Evolutionary conservation across 805 yeast species (phyloP).

Genomic region (Starmera pachycereana): DNA sequence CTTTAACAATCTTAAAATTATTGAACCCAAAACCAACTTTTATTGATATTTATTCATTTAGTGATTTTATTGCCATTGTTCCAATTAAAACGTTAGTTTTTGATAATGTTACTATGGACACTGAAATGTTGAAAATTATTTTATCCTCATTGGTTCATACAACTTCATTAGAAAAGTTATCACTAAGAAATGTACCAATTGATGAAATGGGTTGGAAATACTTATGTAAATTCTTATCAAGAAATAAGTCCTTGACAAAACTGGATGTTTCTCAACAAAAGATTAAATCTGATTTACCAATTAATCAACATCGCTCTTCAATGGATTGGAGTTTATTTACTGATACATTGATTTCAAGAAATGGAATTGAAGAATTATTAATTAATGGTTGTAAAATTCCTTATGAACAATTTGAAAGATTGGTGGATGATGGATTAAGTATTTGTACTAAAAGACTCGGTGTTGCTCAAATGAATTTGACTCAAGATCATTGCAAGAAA

Average conservation of each 20-base stretch:
- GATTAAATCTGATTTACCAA: slow-evolving; percentile 24
- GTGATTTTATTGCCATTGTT: slow-evolving; percentile 80
- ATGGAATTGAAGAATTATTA: slow-evolving; percentile 71
- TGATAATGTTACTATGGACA: slow-evolving; percentile 68
- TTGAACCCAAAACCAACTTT: slow-evolving; percentile 84
- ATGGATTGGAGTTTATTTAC: slow-evolving; percentile 79
- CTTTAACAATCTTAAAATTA: slow-evolving; percentile 60
- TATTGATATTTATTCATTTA: slow-evolving; percentile 78
- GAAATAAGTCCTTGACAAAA: slow-evolving; percentile 45
- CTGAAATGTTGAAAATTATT: slow-evolving; percentile 69
- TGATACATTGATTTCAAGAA: slow-evolving; percentile 56
- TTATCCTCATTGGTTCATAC: slow-evolving; percentile 61
- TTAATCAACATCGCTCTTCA: slow-evolving; percentile 44
- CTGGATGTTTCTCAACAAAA: slow-evolving; percentile 64
- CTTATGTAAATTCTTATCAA: slow-evolving; percentile 63
- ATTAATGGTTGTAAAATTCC: slow-evolving; percentile 71
- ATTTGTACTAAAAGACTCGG: slow-evolving; percentile 54
- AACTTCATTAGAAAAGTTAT: slow-evolving; percentile 55
- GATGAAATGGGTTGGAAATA: slow-evolving; percentile 68
- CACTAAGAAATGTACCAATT: slow-evolving; percentile 70
- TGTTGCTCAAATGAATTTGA: slow-evolving; percentile 62
- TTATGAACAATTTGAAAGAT: slow-evolving; percentile 39
- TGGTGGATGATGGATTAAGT: slow-evolving; percentile 46
- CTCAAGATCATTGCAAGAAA: slow-evolving; percentile 44
- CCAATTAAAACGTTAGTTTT: slow-evolving; percentile 68